A percentile compares a stretch with the other conserved stretches of the same genome.
phyloP scores from a whole-genome alignment of 768 basidiomycete species.

The Saitozyma podzolica region DNA sequence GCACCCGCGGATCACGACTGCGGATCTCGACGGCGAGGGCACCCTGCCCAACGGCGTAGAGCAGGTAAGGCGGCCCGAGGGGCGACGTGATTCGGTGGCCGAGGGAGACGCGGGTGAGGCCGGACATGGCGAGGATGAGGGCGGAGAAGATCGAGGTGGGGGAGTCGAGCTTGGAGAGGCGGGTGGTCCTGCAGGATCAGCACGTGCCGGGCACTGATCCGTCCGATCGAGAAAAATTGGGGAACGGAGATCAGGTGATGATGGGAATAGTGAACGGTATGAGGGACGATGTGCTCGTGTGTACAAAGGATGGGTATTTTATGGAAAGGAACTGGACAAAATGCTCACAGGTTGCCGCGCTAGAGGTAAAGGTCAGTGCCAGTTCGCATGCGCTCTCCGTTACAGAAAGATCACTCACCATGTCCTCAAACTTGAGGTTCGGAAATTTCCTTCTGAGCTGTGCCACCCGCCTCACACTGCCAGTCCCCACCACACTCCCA shows the following conservation, averaged over 20 bases:
- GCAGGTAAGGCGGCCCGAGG: slow-evolving; percentile 65
- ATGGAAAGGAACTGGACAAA: no score
- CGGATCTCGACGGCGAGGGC: slow-evolving; percentile 82
- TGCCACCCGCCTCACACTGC: slow-evolving; percentile 87
- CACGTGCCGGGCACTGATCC: no score
- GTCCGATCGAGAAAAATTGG: no score
- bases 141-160: slow-evolving; percentile 76
- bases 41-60: slow-evolving; percentile 94
- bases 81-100: slow-evolving; percentile 70
- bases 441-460: slow-evolving; percentile 80
- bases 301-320: not conserved
- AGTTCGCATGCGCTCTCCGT: no score
- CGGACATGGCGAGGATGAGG: slow-evolving; percentile 89
- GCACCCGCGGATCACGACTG: slow-evolving; percentile 62
- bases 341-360: slow-evolving; percentile 87
- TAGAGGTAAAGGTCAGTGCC: slow-evolving; percentile 50
- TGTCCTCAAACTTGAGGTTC: slow-evolving; percentile 74
- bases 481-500: slow-evolving; percentile 91
- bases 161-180: slow-evolving; percentile 85
- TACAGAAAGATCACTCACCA: slow-evolving; percentile 79
- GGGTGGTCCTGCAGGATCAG: slow-evolving; percentile 62
- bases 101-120: slow-evolving; percentile 72
- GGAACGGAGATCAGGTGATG: no score
- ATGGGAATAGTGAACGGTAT: not conserved
- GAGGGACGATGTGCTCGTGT: no score